These are phyloP conservation scores for Areca catechu DNA, from an alignment of 176 grass and related monocot species.

Conservation along the genomic window DNA sequence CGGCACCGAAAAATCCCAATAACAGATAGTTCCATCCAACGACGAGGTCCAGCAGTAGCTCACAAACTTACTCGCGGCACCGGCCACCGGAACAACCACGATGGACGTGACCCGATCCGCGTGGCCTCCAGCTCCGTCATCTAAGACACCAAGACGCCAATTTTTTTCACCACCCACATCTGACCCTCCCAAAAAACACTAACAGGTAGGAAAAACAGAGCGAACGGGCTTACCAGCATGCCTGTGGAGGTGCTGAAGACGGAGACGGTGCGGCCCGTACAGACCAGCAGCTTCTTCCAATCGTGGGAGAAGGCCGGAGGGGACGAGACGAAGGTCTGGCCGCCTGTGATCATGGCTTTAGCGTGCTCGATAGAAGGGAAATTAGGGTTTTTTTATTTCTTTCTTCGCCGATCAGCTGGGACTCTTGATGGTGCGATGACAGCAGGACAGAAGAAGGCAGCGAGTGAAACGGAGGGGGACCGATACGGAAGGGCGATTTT, in stretches of 20 bases:
- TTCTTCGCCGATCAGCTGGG: too few species aligned
- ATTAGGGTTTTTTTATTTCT: too few species aligned
- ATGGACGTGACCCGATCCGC: slow-evolving; percentile 62
- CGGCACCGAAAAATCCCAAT: slow-evolving; percentile 49
- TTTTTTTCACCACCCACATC: background rate
- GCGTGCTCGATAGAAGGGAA: too few species aligned
- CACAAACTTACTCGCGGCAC: slow-evolving; percentile 28
- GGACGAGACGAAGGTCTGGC: slow-evolving; percentile 66
- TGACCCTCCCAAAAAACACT: background rate
- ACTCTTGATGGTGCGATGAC: too few species aligned
- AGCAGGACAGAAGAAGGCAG: too few species aligned
- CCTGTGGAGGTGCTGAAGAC: slow-evolving; percentile 68
- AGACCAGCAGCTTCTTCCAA: slow-evolving; percentile 53
- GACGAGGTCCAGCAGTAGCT: slow-evolving; percentile 80
- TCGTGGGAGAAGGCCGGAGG: slow-evolving; percentile 76
- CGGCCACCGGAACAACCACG: slow-evolving; percentile 26
- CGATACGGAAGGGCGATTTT: too few species aligned
- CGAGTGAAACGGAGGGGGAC: too few species aligned
- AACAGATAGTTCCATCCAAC: slow-evolving; percentile 64
- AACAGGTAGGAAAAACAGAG: background rate
- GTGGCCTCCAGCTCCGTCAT: slow-evolving; percentile 82
- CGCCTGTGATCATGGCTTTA: slow-evolving; percentile 66
- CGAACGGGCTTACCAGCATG: slow-evolving; percentile 42
- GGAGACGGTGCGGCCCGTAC: slow-evolving; percentile 65
- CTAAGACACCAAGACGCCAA: slow-evolving; percentile 13